Evolutionary conservation across 1,284 basidiomycete genomes (phyloP).

Genomic region (Meripilus lineatus): DNA sequence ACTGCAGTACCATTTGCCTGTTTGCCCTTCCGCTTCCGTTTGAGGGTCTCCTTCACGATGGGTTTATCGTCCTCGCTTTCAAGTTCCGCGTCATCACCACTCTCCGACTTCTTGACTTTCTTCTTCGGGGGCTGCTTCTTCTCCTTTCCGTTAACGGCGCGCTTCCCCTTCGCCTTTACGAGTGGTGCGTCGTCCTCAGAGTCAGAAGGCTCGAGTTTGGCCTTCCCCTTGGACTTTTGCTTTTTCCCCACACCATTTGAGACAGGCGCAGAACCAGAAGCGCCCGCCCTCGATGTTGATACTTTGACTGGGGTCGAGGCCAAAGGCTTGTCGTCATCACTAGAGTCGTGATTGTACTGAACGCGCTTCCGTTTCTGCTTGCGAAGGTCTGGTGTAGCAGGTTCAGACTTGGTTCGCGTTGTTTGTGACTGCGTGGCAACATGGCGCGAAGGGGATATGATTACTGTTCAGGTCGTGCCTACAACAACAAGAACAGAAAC

Average conservation of each 20-base stretch:
- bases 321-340: slow-evolving; percentile 68
- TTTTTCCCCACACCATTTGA: slow-evolving; percentile 39
- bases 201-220: slow-evolving; percentile 29
- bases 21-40: slow-evolving; percentile 50
- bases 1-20: slow-evolving; percentile 49
- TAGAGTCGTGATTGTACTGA: slow-evolving; percentile 46
- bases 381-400: slow-evolving; percentile 38
- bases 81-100: slow-evolving; percentile 29
- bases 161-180: slow-evolving; percentile 22
- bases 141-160: slow-evolving; percentile 21
- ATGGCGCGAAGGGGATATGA: slow-evolving; percentile 16
- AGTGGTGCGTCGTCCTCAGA: slow-evolving; percentile 28
- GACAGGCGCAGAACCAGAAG: slow-evolving; percentile 37
- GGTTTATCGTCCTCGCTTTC: slow-evolving; percentile 42
- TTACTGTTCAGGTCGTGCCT: no score
- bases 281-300: slow-evolving; percentile 19
- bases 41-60: slow-evolving; percentile 30
- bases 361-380: slow-evolving; percentile 56
- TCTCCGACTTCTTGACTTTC: slow-evolving; percentile 61
- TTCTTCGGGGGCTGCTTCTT: slow-evolving; percentile 47
- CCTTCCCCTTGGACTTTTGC: slow-evolving; percentile 28
- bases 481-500: slow-evolving; percentile 21
- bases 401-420: slow-evolving; percentile 42
- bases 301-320: slow-evolving; percentile 64
- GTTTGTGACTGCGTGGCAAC: slow-evolving; percentile 30